Evolutionary conservation across 345 rosid species (phyloP), one percentile per base, ranked within the genome.

Genomic region (Crucihimalaya himalaica): DNA sequence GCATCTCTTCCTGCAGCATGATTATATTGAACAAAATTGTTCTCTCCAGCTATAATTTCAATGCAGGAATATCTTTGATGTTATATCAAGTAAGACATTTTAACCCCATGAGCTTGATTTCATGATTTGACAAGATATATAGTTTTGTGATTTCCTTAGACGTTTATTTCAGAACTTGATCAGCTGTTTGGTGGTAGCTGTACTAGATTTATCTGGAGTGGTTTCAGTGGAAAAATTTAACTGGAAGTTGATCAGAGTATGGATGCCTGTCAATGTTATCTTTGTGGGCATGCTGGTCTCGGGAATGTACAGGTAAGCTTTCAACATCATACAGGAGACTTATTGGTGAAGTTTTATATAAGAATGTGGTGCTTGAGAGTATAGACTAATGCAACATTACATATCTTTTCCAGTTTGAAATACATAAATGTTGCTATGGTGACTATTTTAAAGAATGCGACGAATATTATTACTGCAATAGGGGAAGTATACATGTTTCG

Each of bases 351-450:
- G 21, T 35, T 42, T 63, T 31, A 25, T 28, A 5, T 5, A 39
- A 4, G 29, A 7, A 20, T 23, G 5, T 25, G n/a, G 20, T 25
- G 63, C 16, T 25, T 31, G 15, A 59, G 45, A n/a, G n/a, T n/a
- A n/a, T n/a, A n/a, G n/a, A 45, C 64, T 66, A 14, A 66, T 66
- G 72, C 34, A 66, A 66, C 21, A 8, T 11, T 53, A 46, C 63
- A 10, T 52, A 23, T 66, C n/a, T 51, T 71, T 68, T 87, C 74
- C 93, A 94, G 97, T 77, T 83, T 94, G 88, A 94, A 86, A 76
- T 81, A 87, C 85, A 91, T 89, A 53, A 94, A 91, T 59, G 84
- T 94, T 16, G 97, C 98, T 70, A 94, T 94, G 98, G 97, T 94
- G 72, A 94, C 98, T 68, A 81, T 91, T 72, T 80, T 94, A 87